Evolutionary conservation across 2,329 filamentous ascomycete genomes (phyloP).

Genomic region (Ceratocystis alfenasii): DNA sequence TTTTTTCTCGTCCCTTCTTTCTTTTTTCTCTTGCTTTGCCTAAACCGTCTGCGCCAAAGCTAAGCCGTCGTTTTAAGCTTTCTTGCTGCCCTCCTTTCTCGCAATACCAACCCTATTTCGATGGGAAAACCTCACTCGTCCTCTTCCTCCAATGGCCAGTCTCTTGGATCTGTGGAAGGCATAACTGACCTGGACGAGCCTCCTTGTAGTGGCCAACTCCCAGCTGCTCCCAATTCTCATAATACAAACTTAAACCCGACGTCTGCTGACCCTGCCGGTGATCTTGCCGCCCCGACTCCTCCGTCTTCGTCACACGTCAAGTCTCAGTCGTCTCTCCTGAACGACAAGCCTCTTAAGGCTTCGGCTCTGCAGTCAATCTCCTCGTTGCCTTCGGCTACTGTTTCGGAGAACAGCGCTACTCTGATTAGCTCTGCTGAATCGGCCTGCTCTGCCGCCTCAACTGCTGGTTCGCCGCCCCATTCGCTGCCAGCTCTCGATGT

Average conservation of each 20-base stretch:
- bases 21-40: not conserved
- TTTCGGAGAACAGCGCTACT: constrained; percentile 17
- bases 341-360: constrained; percentile 2
- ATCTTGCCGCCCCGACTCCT: not conserved
- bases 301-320: not conserved
- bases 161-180: constrained; percentile 23
- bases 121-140: constrained; percentile 24
- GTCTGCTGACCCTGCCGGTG: not conserved
- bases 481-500: constrained; percentile 25
- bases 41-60: not conserved
- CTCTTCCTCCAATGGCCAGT: constrained; percentile 23
- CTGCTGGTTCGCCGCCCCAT: constrained; percentile 25
- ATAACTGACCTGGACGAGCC: constrained; percentile 24
- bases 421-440: constrained; percentile 18
- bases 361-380: constrained; percentile 14
- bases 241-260: not conserved
- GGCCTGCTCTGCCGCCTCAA: constrained; percentile 2
- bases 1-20: not conserved
- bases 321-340: not conserved
- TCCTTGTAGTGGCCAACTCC: constrained; percentile 23
- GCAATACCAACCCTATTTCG: constrained; percentile 22
- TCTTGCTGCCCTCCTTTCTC: constrained; percentile 10
- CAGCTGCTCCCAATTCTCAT: constrained; percentile 7
- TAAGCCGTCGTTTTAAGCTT: not conserved
- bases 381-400: constrained; percentile 13